Base-by-base conservation (phyloP, 345 rosid genomes). In the Theobroma cacao region DNA sequence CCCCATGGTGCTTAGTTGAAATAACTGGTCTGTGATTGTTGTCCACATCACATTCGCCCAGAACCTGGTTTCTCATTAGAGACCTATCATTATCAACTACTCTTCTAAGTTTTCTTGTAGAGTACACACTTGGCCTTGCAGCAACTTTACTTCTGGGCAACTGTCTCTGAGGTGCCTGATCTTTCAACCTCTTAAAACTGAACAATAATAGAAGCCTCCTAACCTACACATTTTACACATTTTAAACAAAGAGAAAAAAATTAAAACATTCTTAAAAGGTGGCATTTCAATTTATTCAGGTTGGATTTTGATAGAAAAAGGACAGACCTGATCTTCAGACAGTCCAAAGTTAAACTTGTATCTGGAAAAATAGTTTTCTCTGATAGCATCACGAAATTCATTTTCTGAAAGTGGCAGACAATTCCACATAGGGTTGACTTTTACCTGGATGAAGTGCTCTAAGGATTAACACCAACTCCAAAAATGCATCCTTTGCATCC, bases 311-410 rank as follows among this genome's bases (percentile, higher is more conserved):
- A 13, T 17, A n/a, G 22, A 33, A 13, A 70, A n/a, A 17, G 63
- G 73, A 62, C 76, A 83, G 40, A 91, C 98, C 96, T 92, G 95
- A 80, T 65, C 77, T 67, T 84, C 77, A 0, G 95, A 90, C 63
- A 92, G 88, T n/a, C 98, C 98, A 82, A 94, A 92, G 52, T 84
- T 88, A 72, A 94, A 94, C 88, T 91, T 92, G 38, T 62, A 17
- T 20, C 80, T 17, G 5, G 86, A 78, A 55, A 79, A 92, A 81
- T 94, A 94, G 82, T 90, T 92, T 62, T 88, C 93, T 77, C 77
- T 77, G 55, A 92, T 92, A 53, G 86, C 94, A 72, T 80, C 81
- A 66, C 79, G 33, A 72, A 94, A 94, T 79, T 87, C 97, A 52
- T 69, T 24, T 82, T 92, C 93, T 66, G 81, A 36, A 69, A 94